Conservation (phyloP, 2,329 filamentous ascomycete species). For the Ophiobolus disseminans region DNA sequence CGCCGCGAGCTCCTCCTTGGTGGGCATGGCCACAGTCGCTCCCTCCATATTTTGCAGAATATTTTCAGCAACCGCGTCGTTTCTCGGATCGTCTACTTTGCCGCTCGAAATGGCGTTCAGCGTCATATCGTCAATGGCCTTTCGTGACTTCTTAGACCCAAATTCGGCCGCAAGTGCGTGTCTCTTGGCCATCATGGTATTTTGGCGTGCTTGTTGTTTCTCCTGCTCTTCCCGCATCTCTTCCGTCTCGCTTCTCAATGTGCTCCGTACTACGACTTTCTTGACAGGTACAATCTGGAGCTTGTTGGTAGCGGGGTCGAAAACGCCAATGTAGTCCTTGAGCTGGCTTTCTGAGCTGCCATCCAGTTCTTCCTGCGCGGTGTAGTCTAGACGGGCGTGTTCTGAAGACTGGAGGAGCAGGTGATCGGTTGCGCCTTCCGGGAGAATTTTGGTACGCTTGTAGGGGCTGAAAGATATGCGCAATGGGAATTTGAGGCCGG, state of each 20-base stretch:
- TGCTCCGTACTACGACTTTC: constrained; percentile 62
- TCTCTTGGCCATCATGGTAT: constrained; percentile 63
- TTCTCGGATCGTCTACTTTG: constrained; percentile 24
- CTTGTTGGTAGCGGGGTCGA: constrained; percentile 60
- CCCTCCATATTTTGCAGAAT: constrained; percentile 70
- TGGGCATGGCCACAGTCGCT: constrained; percentile 70
- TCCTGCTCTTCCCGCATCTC: constrained; percentile 48
- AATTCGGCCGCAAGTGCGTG: constrained; percentile 78
- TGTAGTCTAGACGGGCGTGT: constrained; percentile 67
- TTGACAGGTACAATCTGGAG: constrained; percentile 62
- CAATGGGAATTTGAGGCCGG: constrained; percentile 51
- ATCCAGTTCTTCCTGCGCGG: constrained; percentile 59
- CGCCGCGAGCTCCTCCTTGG: constrained; percentile 69
- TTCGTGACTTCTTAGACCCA: constrained; percentile 85
- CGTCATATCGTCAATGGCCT: constrained; percentile 72
- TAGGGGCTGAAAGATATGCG: constrained; percentile 59
- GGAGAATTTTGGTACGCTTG: constrained; percentile 43
- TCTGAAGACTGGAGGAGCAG: constrained; percentile 67
- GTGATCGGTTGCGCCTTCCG: constrained; percentile 46
- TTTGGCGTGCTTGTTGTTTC: constrained; percentile 33
- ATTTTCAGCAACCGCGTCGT: constrained; percentile 42
- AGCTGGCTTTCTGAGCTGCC: constrained; percentile 57
- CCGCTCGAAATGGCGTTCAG: constrained; percentile 70
- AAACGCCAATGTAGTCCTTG: constrained; percentile 68
- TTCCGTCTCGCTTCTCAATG: constrained; percentile 53